These are phyloP conservation scores for Colletotrichum scovillei DNA, from an alignment of 2,329 filamentous ascomycete genomes.

Conservation along the genomic window DNA sequence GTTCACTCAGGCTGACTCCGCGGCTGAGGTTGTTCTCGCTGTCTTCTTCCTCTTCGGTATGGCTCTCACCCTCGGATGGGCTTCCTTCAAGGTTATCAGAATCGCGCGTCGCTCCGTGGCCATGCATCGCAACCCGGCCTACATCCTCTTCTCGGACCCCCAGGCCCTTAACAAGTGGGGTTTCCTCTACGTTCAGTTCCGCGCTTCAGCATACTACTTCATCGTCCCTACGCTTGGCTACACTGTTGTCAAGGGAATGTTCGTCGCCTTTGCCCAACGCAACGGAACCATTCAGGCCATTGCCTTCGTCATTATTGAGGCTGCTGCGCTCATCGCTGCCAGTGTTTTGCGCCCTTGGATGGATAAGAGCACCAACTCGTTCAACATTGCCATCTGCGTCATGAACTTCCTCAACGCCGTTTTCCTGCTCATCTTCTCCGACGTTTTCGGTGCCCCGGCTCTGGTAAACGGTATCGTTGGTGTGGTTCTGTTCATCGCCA, in stretches of 20 bases:
- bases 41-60: conserved; percentile 90
- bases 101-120: conserved; percentile 88
- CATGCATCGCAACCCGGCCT: conserved; percentile 96
- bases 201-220: conserved; percentile 95
- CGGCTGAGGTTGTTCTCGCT: conserved; percentile 86
- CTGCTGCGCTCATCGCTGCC: conserved; percentile 78
- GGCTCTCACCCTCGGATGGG: conserved; percentile 82
- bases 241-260: conserved; percentile 87
- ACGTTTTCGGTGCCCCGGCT: conserved; percentile 84
- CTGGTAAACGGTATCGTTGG: conserved; percentile 90
- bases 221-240: conserved; percentile 84
- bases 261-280: conserved; percentile 84
- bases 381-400: conserved; percentile 92
- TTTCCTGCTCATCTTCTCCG: conserved; percentile 89
- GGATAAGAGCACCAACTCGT: conserved; percentile 98
- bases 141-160: conserved; percentile 97
- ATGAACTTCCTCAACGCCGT: conserved; percentile 93
- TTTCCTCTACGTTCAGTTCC: conserved; percentile 97
- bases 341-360: conserved; percentile 92
- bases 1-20: conserved; percentile 85
- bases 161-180: conserved; percentile 96
- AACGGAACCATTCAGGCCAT: conserved; percentile 81
- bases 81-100: conserved; percentile 87
- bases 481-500: conserved; percentile 88
- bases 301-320: conserved; percentile 85